Evolutionary conservation across 1,284 basidiomycete species (phyloP).

Genomic region (Exsudoporus floridanus): DNA sequence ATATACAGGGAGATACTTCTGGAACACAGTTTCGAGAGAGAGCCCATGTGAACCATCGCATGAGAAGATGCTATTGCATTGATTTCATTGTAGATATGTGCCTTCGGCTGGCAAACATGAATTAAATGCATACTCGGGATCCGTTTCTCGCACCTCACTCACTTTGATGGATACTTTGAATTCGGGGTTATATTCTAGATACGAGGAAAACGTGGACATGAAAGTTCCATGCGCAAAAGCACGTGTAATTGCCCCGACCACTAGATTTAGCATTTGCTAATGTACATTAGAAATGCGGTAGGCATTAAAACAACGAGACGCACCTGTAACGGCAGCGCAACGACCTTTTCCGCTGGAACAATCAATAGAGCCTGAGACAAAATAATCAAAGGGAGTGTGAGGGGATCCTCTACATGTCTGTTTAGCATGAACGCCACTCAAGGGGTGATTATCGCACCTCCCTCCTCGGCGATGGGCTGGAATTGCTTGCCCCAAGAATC

Average conservation of each 20-base stretch:
- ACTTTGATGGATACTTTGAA: constrained; percentile 39
- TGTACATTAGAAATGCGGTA: constrained; percentile 9
- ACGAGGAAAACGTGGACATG: constrained; percentile 40
- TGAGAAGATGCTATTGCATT: constrained; percentile 42
- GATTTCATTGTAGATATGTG: constrained; percentile 39
- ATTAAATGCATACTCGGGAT: not conserved
- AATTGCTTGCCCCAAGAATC: constrained; percentile 70
- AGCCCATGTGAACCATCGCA: constrained; percentile 49
- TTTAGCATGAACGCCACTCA: constrained; percentile 10
- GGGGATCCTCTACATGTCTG: constrained; percentile 28
- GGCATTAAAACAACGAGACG: constrained; percentile 11
- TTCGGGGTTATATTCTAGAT: constrained; percentile 27
- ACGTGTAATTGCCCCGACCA: constrained; percentile 50
- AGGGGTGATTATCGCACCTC: constrained; percentile 28
- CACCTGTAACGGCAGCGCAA: constrained; percentile 55
- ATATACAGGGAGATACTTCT: constrained; percentile 47
- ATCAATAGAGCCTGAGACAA: constrained; percentile 57
- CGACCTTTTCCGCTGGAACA: constrained; percentile 51
- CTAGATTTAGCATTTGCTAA: constrained; percentile 41
- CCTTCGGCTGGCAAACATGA: constrained; percentile 11
- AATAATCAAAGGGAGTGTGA: constrained; percentile 45
- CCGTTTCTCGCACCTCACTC: constrained; percentile 11
- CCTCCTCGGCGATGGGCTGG: constrained; percentile 44
- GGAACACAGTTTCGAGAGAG: constrained; percentile 52
- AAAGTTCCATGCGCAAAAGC: constrained; percentile 54